These are phyloP conservation scores for Lactarius sanguifluus DNA, from an alignment of 768 basidiomycete species.

Conservation along the genomic window DNA sequence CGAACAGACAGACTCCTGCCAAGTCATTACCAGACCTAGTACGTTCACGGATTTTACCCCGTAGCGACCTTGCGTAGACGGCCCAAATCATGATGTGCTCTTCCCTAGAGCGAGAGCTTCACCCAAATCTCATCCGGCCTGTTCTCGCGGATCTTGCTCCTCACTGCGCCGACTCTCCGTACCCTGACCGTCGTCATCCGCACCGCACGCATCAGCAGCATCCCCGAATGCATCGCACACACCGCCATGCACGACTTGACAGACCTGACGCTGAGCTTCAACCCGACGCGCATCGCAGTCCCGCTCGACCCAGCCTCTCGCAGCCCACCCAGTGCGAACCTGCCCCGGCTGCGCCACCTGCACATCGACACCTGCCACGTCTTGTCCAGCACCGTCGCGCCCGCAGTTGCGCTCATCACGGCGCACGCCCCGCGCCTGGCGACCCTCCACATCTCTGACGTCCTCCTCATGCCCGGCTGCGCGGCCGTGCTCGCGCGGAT, in stretches of 20 bases:
- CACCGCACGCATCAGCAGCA: not conserved
- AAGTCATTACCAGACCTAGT: not conserved
- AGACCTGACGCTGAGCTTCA: constrained; percentile 19
- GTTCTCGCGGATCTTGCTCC: constrained; percentile 12
- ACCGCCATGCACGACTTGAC: constrained; percentile 15
- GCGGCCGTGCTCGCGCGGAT: constrained; percentile 21
- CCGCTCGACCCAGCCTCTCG: not conserved
- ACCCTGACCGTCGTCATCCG: constrained; percentile 19
- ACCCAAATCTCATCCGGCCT: not conserved
- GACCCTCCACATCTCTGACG: constrained; percentile 16
- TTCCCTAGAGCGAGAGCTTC: not conserved
- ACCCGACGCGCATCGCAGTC: constrained; percentile 11
- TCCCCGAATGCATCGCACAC: constrained; percentile 14
- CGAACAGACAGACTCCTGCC: not conserved
- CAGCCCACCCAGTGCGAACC: not conserved
- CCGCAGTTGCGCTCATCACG: constrained; percentile 10
- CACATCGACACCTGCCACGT: constrained; percentile 17
- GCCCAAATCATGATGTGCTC: constrained; percentile 2
- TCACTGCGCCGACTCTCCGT: constrained; percentile 20
- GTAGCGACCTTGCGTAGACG: not conserved
- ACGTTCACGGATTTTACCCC: not conserved
- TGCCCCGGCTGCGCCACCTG: constrained; percentile 19
- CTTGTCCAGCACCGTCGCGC: constrained; percentile 15
- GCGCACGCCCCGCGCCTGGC: constrained; percentile 13
- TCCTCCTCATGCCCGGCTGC: constrained; percentile 24